Conservation (phyloP, 2,329 filamentous ascomycete species). For the Ophiostoma triangulosporum region DNA sequence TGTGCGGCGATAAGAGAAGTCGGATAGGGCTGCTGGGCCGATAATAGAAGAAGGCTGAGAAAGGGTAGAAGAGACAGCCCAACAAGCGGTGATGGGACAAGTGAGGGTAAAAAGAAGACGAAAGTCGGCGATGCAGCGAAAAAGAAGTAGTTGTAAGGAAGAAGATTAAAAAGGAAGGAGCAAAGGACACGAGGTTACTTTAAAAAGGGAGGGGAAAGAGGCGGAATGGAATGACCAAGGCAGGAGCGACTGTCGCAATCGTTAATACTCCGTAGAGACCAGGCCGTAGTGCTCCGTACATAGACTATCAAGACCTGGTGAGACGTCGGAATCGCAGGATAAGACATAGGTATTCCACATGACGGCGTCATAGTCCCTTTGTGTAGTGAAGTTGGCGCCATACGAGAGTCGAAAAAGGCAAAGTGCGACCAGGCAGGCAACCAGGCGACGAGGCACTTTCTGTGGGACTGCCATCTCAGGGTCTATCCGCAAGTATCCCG, state of each 20-base stretch:
- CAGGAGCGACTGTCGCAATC: background rate
- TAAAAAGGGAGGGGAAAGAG: background rate
- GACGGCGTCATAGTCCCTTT: background rate
- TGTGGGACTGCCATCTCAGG: background rate
- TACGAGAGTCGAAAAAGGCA: background rate
- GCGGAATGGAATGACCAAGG: constrained; percentile 2
- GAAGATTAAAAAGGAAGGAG: background rate
- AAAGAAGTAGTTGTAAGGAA: background rate
- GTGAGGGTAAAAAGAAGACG: background rate
- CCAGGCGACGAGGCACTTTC: background rate
- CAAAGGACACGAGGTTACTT: background rate
- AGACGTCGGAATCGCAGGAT: no score
- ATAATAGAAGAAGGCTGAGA: background rate
- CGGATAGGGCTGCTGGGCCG: background rate
- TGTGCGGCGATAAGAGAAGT: background rate
- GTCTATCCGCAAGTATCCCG: background rate
- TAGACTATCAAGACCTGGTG: no score
- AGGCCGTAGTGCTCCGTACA: no score
- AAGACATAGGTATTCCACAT: no score
- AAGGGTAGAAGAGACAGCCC: background rate
- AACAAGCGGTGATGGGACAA: background rate
- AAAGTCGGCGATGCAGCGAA: background rate
- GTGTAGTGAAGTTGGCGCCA: background rate
- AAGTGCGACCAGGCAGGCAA: background rate
- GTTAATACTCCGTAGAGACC: background rate